Evolutionary conservation across 768 basidiomycete genomes (phyloP).

Genomic region (Boletus reticuloceps): DNA sequence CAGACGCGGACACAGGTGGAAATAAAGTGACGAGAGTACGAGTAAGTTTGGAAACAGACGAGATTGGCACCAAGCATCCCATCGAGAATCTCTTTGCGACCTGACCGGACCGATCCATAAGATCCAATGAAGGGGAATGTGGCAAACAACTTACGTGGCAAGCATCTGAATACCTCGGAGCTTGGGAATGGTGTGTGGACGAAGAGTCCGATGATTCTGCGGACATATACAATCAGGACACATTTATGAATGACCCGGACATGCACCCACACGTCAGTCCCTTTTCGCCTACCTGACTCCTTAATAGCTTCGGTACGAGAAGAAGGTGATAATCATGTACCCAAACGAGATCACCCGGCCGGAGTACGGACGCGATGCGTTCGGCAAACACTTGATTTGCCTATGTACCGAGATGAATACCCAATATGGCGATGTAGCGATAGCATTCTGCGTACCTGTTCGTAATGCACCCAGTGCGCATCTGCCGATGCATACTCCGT

Average conservation of each 20-base stretch:
- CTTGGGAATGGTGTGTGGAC: constrained; percentile 98
- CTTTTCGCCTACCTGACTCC: constrained; percentile 51
- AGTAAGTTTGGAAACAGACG: constrained; percentile 97
- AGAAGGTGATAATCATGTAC: constrained; percentile 96
- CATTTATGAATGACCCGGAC: neutral
- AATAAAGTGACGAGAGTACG: constrained; percentile 91
- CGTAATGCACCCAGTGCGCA: constrained; percentile 55
- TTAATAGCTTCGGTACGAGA: constrained; percentile 82
- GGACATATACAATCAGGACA: neutral
- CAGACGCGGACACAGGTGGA: constrained; percentile 95
- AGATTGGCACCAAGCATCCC: constrained; percentile 98
- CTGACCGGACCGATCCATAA: constrained; percentile 32
- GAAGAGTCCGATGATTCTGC: constrained; percentile 77
- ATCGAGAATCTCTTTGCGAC: constrained; percentile 90
- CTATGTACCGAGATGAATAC: constrained; percentile 36
- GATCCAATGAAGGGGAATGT: neutral
- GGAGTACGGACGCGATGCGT: constrained; percentile 71
- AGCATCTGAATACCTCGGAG: constrained; percentile 91
- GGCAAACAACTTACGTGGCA: constrained; percentile 63
- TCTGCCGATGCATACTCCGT: constrained; percentile 87
- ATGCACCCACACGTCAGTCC: constrained; percentile 23
- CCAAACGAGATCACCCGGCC: constrained; percentile 91
- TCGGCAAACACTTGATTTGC: constrained; percentile 85
- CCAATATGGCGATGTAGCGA: neutral
- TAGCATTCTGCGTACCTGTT: constrained; percentile 16